These are phyloP conservation scores for Dioscorea zingiberensis DNA, from an alignment of 106 monocot genomes.

Conservation along the genomic window DNA sequence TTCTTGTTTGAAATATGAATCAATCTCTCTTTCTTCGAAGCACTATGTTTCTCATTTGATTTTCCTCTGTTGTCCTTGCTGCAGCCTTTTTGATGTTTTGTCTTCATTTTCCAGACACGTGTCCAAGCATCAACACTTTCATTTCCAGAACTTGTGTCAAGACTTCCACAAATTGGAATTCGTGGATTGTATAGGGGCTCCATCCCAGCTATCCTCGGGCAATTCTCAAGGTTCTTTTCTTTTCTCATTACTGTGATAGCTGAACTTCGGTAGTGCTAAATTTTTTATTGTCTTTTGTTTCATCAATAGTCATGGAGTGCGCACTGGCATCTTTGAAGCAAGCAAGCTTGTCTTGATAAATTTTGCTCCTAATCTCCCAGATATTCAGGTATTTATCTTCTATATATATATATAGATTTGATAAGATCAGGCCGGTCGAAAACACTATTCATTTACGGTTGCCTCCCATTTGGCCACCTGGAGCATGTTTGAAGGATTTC, in stretches of 20 bases:
- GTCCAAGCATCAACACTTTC: slow-evolving; percentile 98
- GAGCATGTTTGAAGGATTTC: no score
- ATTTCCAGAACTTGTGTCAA: slow-evolving; percentile 85
- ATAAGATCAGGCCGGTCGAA: no score
- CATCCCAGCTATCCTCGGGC: slow-evolving; percentile 91
- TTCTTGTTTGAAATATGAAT: no score
- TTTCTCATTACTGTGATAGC: background rate
- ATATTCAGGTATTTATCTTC: slow-evolving; percentile 86
- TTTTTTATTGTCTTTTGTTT: slow-evolving; percentile 3
- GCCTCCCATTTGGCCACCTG: no score
- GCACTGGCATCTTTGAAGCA: slow-evolving; percentile 98
- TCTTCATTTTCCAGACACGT: slow-evolving; percentile 56
- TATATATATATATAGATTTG: no score
- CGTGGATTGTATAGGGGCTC: slow-evolving; percentile 89
- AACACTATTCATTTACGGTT: no score
- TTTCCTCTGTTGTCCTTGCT: no score
- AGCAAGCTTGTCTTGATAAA: slow-evolving; percentile 87
- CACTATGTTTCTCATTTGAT: no score
- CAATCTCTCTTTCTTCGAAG: no score
- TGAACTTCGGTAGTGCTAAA: background rate
- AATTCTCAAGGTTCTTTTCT: slow-evolving; percentile 79
- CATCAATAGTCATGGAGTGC: slow-evolving; percentile 71
- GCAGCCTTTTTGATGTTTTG: no score
- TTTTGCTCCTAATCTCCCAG: slow-evolving; percentile 85
- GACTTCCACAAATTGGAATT: slow-evolving; percentile 87